Base-by-base conservation (phyloP, 257 asterid genomes). In the Solanum commersonii region DNA sequence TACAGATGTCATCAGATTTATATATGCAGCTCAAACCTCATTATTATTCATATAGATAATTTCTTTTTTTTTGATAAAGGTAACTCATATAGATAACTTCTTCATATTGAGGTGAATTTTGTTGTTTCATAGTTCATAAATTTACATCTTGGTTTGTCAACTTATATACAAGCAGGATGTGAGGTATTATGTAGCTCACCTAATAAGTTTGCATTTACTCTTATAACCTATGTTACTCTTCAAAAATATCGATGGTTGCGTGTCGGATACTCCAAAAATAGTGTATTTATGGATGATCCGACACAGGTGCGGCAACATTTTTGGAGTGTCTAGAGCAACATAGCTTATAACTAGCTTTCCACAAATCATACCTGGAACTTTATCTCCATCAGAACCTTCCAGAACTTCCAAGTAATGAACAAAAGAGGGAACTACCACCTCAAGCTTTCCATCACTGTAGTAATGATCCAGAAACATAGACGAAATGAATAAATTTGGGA, bases 331-430 rank as follows among this genome's bases (percentile, higher is more conserved):
- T 16, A 56, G 31, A 63, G 31, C 31, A 63, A 63, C 71, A 63
- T 2, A 63, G 71, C 71, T 63, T 63, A 86, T 60, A 81, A 42
- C 29, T 38, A 63, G 63, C 87, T 83, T 27, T 87, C 35, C 40
- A 70, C 74, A 79, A 79, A 52, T 49, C 34, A 33, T 89, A 97
- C 99, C 99, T 94, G 99, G 98, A 91, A 94, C 73, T 94, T 97
- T 97, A 91, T 97, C 99, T 88, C 99, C 99, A 93, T 97, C 99
- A 89, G 98, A 93, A 81, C 99, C 99, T 92, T 97, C 99, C 59
- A 97, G 94, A 63, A 96, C 99, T 90, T 97, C 99, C 95, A 97
- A 93, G 93, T 95, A 97, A 91, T 97, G 99, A 91, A 97, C 98
- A 91, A 97, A 97, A 52, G 99, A 96, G 87, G 99, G 98, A 87